Evolutionary conservation across 495 filamentous ascomycete species (phyloP).

Genomic region (Podospora conica): DNA sequence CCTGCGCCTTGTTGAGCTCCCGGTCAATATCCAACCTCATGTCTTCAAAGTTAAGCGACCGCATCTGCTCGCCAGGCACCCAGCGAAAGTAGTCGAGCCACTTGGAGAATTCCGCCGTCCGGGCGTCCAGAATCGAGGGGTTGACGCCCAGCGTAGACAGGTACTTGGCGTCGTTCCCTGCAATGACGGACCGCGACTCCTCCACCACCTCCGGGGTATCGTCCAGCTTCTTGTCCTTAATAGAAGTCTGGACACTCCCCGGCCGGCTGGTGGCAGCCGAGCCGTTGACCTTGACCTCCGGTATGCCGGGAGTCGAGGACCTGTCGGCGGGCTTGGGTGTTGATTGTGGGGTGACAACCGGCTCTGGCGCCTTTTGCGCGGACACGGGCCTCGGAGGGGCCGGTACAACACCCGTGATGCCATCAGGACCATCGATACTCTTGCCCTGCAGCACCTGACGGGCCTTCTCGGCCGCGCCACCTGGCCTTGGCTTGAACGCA

Average conservation of each 20-base stretch:
- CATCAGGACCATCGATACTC: constrained; percentile 62
- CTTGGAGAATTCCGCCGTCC: constrained; percentile 60
- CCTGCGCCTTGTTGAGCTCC: constrained; percentile 83
- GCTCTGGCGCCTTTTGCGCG: constrained; percentile 23
- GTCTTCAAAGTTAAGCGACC: constrained; percentile 69
- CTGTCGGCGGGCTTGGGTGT: constrained; percentile 29
- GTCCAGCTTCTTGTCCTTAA: constrained; percentile 40
- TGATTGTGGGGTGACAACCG: constrained; percentile 16
- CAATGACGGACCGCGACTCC: constrained; percentile 52
- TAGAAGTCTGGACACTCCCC: constrained; percentile 31
- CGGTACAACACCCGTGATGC: constrained; percentile 80
- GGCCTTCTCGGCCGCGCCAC: constrained; percentile 72
- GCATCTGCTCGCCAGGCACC: constrained; percentile 64
- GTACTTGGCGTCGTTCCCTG: constrained; percentile 72
- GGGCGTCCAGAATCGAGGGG: constrained; percentile 57
- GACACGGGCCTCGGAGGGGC: constrained; percentile 53
- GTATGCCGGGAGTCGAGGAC: constrained; percentile 29
- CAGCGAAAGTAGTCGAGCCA: constrained; percentile 85
- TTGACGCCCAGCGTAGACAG: constrained; percentile 72
- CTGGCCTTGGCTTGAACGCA: constrained; percentile 78
- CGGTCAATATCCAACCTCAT: constrained; percentile 77
- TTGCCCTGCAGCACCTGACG: constrained; percentile 43
- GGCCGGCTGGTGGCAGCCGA: constrained; percentile 31
- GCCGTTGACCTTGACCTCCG: constrained; percentile 46
- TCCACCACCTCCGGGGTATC: constrained; percentile 27